Evolutionary conservation across 2,329 filamentous ascomycete genomes (phyloP).

Genomic region (Byssochlamys sp.): DNA sequence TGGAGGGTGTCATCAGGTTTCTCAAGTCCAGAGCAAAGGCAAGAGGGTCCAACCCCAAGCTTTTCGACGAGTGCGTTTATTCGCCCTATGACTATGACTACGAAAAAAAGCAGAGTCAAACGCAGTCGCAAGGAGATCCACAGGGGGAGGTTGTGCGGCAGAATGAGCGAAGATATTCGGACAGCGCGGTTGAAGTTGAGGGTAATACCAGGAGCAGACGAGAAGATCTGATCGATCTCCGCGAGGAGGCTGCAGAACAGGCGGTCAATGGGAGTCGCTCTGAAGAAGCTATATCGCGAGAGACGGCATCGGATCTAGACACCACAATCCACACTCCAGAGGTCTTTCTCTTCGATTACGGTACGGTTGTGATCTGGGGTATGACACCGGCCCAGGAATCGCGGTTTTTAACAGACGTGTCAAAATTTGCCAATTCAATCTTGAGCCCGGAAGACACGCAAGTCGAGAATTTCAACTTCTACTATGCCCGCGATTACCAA

Average conservation of each 20-base stretch:
- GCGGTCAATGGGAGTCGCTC: slow-evolving; percentile 10
- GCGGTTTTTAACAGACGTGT: slow-evolving; percentile 82
- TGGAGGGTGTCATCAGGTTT: slow-evolving; percentile 82
- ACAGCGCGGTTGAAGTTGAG: slow-evolving; percentile 56
- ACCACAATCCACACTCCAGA: slow-evolving; percentile 84
- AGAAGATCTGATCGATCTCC: slow-evolving; percentile 56
- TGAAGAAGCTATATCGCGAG: slow-evolving; percentile 20
- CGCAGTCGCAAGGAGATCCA: slow-evolving; percentile 22
- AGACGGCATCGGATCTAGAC: slow-evolving; percentile 60
- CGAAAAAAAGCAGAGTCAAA: slow-evolving; percentile 28
- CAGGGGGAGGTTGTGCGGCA: slow-evolving; percentile 22
- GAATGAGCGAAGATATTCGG: slow-evolving; percentile 61
- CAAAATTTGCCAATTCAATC: slow-evolving; percentile 89
- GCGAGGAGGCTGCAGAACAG: slow-evolving; percentile 31
- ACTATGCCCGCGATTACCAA: slow-evolving; percentile 96
- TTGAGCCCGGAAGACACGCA: slow-evolving; percentile 80
- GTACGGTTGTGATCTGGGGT: slow-evolving; percentile 95
- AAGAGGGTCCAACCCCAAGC: slow-evolving; percentile 72
- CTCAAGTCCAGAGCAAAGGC: slow-evolving; percentile 73
- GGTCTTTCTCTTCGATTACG: slow-evolving; percentile 93
- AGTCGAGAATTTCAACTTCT: slow-evolving; percentile 97
- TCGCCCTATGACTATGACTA: slow-evolving; percentile 76
- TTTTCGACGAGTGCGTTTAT: slow-evolving; percentile 97
- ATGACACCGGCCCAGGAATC: slow-evolving; percentile 87
- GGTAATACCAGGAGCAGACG: slow-evolving; percentile 47